Evolutionary conservation across 2,329 filamentous ascomycete genomes (phyloP).

Genomic region (Botrytis pseudocinerea): DNA sequence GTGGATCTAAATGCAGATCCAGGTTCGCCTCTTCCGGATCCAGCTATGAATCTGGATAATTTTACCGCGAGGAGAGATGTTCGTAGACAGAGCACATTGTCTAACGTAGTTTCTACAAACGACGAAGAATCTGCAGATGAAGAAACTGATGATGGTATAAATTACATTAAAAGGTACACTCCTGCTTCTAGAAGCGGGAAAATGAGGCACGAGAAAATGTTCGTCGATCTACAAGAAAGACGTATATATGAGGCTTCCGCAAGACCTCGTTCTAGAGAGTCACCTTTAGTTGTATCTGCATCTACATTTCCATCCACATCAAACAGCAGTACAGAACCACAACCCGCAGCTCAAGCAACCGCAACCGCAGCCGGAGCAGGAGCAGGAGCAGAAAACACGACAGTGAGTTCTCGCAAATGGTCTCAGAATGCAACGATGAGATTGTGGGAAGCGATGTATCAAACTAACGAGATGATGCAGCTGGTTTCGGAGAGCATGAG

Average conservation of each 20-base stretch:
- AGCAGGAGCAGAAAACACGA: neutral
- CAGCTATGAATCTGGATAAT: neutral
- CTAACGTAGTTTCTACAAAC: neutral
- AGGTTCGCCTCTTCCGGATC: neutral
- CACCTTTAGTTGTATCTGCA: neutral
- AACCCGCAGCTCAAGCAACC: neutral
- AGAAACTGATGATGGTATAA: fast-evolving
- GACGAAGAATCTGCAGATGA: neutral
- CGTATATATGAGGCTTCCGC: neutral
- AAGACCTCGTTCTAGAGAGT: neutral
- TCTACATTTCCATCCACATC: neutral
- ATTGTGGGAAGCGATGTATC: neutral
- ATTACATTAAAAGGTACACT: no score
- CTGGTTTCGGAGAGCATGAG: no score
- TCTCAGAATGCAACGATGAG: neutral
- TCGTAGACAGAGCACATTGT: neutral
- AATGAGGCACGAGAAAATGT: fast-evolving
- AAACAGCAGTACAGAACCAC: neutral
- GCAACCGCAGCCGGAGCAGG: no score
- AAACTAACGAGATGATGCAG: neutral
- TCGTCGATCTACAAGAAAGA: fast-evolving
- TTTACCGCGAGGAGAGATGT: neutral
- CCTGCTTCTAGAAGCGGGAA: neutral
- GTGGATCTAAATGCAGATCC: neutral
- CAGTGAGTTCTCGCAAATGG: neutral